These are phyloP conservation scores for Coprinopsis sp. DNA, from an alignment of 768 basidiomycete species.

Conservation along the genomic window DNA sequence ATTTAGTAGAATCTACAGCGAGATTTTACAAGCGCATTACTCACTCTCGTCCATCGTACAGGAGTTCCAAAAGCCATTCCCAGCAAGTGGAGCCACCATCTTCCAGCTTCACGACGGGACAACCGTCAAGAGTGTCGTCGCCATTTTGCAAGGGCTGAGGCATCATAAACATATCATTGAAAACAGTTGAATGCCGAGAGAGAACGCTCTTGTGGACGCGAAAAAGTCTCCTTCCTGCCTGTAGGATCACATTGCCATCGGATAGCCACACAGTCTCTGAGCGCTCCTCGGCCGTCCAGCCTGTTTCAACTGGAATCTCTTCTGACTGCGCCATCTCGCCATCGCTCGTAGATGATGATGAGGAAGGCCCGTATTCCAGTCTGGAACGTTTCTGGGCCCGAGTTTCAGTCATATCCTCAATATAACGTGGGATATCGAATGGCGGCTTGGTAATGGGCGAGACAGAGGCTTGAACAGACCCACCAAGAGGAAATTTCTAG, in stretches of 20 bases:
- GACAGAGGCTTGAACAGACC: too few relatives aligned
- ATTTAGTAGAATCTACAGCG: background rate
- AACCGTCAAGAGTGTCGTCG: too few relatives aligned
- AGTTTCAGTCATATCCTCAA: too few relatives aligned
- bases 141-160: background rate
- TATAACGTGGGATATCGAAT: too few relatives aligned
- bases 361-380: too few relatives aligned
- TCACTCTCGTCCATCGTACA: background rate
- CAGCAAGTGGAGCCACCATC: background rate
- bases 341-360: too few relatives aligned
- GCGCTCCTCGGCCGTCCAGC: too few relatives aligned
- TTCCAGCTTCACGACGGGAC: background rate
- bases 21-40: background rate
- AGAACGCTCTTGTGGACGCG: slow-evolving; percentile 9
- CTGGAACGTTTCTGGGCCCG: too few relatives aligned
- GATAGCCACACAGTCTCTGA: slow-evolving; percentile 13
- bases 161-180: slow-evolving; percentile 4
- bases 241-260: slow-evolving; percentile 12
- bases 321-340: too few relatives aligned
- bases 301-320: too few relatives aligned
- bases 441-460: too few relatives aligned
- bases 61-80: background rate
- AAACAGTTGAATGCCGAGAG: background rate
- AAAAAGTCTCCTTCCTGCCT: slow-evolving; percentile 6
- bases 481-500: too few relatives aligned